Percentiles rank a stretch among this genome's conserved stretches.
phyloP scores from a whole-genome alignment of 495 filamentous ascomycete genomes.

The Neurospora sp. region DNA sequence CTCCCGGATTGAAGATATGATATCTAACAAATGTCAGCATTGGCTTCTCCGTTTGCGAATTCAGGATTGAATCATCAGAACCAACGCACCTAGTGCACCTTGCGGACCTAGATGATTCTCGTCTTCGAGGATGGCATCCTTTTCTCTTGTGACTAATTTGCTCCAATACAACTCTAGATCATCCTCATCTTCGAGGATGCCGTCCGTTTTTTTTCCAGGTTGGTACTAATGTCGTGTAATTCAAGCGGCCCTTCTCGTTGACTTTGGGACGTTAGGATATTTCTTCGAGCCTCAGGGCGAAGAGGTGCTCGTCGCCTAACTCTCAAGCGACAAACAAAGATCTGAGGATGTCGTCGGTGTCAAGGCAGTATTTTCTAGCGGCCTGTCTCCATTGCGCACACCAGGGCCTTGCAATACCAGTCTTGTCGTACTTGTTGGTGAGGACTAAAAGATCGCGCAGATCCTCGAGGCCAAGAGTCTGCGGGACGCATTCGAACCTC shows the following conservation, averaged over 20 bases:
- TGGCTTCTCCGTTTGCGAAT: background rate
- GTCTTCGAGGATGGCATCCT: background rate
- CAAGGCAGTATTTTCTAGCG: background rate
- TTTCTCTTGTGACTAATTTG: no score
- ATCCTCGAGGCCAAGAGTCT: constrained; percentile 1
- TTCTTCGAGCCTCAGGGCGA: background rate
- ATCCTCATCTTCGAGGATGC: background rate
- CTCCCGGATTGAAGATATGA: background rate
- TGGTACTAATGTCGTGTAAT: background rate
- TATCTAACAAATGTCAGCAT: background rate
- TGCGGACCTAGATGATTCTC: background rate
- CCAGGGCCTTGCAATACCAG: constrained; percentile 15
- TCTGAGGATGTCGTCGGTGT: background rate
- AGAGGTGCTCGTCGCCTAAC: background rate
- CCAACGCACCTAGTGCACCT: background rate
- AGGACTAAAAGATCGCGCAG: constrained; percentile 15
- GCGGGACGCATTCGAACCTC: constrained; percentile 11
- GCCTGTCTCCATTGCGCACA: constrained; percentile 9
- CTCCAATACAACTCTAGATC: no score
- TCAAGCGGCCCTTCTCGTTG: background rate
- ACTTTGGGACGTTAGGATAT: background rate
- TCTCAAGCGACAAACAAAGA: background rate
- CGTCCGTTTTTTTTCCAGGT: background rate
- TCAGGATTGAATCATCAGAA: background rate
- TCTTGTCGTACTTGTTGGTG: constrained; percentile 21